These are phyloP conservation scores for Macrotyloma uniflorum DNA, from an alignment of 306 rosid genomes.

Conservation along the genomic window DNA sequence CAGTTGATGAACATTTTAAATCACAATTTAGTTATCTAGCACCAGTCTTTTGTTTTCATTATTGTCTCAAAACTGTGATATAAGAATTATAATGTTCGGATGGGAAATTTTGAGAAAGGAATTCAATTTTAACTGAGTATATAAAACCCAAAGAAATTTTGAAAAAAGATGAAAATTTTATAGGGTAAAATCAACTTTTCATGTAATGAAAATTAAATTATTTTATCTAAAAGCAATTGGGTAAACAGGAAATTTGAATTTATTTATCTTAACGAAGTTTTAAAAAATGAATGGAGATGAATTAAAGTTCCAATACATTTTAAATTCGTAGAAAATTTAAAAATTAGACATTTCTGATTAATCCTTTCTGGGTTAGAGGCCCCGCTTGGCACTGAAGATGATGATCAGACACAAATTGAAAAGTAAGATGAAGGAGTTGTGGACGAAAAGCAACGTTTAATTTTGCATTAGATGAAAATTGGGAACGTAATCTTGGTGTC, in stretches of 20 bases:
- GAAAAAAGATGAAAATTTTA: not conserved
- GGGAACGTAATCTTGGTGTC: slow-evolving; percentile 32
- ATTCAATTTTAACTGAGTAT: not conserved
- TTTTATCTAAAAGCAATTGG: too few species aligned
- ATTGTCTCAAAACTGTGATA: not conserved
- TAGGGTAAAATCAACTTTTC: too few species aligned
- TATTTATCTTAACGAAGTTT: too few species aligned
- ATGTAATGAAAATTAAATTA: not conserved
- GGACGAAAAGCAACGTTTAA: not conserved
- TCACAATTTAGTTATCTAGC: not conserved
- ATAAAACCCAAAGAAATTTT: too few species aligned
- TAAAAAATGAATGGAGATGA: too few species aligned
- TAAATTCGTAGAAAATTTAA: too few species aligned
- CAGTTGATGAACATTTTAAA: not conserved
- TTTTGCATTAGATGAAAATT: slow-evolving; percentile 28
- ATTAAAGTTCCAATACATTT: too few species aligned
- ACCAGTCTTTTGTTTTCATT: not conserved
- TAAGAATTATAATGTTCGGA: not conserved
- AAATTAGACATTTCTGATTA: not conserved
- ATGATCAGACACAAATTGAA: not conserved
- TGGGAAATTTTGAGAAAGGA: not conserved
- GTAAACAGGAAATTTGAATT: too few species aligned
- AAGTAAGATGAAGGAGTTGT: slow-evolving; percentile 16
- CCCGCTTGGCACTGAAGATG: not conserved
- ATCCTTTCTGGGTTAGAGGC: not conserved